Base-by-base conservation (phyloP, 2,329 filamentous ascomycete species). In the Pleochaeta shiraiana region DNA sequence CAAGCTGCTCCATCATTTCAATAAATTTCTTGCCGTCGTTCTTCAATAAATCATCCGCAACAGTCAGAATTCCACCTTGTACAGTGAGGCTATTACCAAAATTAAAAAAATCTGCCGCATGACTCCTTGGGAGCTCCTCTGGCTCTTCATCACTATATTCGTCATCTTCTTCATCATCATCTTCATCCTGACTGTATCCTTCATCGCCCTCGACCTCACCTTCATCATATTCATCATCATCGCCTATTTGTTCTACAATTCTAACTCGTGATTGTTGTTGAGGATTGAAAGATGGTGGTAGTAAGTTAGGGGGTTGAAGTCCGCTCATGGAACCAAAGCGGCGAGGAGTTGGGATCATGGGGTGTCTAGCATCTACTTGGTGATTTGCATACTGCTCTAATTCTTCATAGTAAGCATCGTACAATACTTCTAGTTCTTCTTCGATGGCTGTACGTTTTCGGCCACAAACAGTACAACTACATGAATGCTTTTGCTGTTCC, bases 21-120 rank as follows among this genome's bases (percentile, higher is more conserved):
- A 98, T 98, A 77, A 98, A 98, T 73, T 95, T 95, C 76, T 95
- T 95, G 72, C 93, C 93, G 75, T 98, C 93, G 76, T 98, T 98
- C 76, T 97, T 97, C 68, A 98, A 82, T 69, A 98, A 81, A 77
- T 98, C 93, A 79, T 98, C 93, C 74, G 93, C 93, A 73, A 98
- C 93, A 69, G 93, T 98, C 74, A 98, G 84, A 76, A 98, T 96
- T 74, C 93, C 95, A 79, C 93, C 83, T 77, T 97, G 93, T 71
- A 97, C 93, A 72, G 92, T 95, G 68, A 98, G 80, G 78, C 91
- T 96, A 74, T 95, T 95, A 69, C 93, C 93, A 78, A 98, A 98
- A 70, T 90, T 92, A 78, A 97, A 91, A 76, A 97, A 95, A 75
- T 97, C 92, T 66, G 83, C 79, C 68, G 89, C 83, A 69, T 81